Conservation (phyloP, 352 stramenopile species). For the Elongisporangium senticosum region DNA sequence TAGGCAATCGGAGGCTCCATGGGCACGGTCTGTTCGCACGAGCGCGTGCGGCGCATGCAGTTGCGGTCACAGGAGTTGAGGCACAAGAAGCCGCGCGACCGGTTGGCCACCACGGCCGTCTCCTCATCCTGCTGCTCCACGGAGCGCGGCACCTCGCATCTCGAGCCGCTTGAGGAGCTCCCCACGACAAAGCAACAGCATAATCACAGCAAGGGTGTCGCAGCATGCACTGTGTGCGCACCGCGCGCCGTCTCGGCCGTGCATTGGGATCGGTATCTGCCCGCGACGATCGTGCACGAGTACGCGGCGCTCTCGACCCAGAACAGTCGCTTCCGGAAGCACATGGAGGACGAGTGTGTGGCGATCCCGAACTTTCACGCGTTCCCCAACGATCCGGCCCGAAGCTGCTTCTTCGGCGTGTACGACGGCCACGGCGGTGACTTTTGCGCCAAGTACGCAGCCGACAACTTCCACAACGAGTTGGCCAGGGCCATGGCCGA, state of each 20-base stretch:
- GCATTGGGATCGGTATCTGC: neutral
- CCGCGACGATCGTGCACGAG: constrained; percentile 31
- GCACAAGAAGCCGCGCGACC: neutral
- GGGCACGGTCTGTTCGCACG: neutral
- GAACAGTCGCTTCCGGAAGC: constrained; percentile 70
- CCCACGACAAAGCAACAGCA: neutral
- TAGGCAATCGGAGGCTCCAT: neutral
- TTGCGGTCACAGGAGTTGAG: neutral
- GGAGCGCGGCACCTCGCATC: neutral
- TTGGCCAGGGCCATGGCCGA: constrained; percentile 38
- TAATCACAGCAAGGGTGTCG: neutral
- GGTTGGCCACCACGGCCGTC: neutral
- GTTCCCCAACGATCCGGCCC: constrained; percentile 52
- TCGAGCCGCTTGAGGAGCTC: neutral
- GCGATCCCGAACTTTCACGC: constrained; percentile 59
- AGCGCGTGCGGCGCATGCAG: neutral
- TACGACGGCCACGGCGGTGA: constrained; percentile 78
- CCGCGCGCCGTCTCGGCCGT: neutral
- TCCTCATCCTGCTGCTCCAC: neutral
- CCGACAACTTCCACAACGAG: constrained; percentile 58
- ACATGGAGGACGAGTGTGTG: constrained; percentile 85
- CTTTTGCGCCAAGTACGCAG: constrained; percentile 78
- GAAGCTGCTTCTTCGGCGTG: constrained; percentile 76
- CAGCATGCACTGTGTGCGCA: neutral
- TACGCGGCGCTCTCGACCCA: constrained; percentile 73